phyloP scores from a whole-genome alignment of 2,329 filamentous ascomycete genomes.

The Iodosphaeria phyllophila region DNA sequence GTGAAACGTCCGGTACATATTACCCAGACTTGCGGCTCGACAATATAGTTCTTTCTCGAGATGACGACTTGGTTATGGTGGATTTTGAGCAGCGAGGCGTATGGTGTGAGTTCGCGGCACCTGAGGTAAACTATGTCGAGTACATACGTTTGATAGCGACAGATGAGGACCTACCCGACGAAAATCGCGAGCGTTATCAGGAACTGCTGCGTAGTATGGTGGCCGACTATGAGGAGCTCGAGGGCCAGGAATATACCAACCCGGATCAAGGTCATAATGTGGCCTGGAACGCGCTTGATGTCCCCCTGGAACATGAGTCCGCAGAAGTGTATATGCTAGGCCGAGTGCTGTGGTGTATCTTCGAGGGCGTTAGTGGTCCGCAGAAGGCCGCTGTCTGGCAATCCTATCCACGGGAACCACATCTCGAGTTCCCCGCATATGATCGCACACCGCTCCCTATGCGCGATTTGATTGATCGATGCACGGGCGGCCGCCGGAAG shows the following conservation, averaged over 20 bases:
- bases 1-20: conserved; percentile 23
- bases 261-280: conserved; percentile 32
- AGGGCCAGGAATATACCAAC: conserved; percentile 26
- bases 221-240: conserved; percentile 23
- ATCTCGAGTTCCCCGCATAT: conserved; percentile 36
- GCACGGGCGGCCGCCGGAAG: conserved; percentile 27
- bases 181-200: conserved; percentile 21
- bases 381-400: conserved; percentile 38
- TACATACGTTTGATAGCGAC: conserved; percentile 34
- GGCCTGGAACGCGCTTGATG: conserved; percentile 34
- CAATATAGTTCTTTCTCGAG: conserved; percentile 33
- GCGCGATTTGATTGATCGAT: conserved; percentile 28
- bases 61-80: conserved; percentile 31
- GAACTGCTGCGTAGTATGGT: conserved; percentile 22
- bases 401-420: conserved; percentile 36
- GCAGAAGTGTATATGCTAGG: conserved; percentile 46
- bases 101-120: conserved; percentile 42
- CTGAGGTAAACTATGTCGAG: conserved; percentile 40
- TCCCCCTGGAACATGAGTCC: conserved; percentile 30
- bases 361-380: conserved; percentile 39
- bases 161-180: conserved; percentile 24
- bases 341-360: conserved; percentile 41
- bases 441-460: conserved; percentile 24
- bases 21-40: conserved; percentile 42
- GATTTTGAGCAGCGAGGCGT: conserved; percentile 45